phyloP scores from a whole-genome alignment of 2,329 filamentous ascomycete species.

The Colletotrichum caudatum region DNA sequence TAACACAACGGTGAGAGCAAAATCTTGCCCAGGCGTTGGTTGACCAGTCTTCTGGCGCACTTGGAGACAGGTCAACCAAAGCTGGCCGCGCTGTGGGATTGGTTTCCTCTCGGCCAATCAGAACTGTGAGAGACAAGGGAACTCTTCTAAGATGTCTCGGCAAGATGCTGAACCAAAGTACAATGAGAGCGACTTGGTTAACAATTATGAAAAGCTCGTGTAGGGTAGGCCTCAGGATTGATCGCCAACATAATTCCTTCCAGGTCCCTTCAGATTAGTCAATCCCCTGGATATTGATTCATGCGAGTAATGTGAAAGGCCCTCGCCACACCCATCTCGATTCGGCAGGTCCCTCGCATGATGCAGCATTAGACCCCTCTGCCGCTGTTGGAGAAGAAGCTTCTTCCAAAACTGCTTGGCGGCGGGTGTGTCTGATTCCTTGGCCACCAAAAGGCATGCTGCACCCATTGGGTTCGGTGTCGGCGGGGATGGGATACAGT shows the following conservation, averaged over 20 bases:
- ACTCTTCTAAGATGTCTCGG: not conserved
- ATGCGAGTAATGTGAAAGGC: not conserved
- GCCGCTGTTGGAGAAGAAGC: slow-evolving; percentile 10
- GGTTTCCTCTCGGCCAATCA: not conserved
- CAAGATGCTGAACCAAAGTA: not conserved
- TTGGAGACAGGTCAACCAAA: not conserved
- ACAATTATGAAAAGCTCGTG: not conserved
- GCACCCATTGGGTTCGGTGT: slow-evolving; percentile 20
- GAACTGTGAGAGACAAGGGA: not conserved
- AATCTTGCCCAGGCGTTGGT: slow-evolving; percentile 5
- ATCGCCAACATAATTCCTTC: not conserved
- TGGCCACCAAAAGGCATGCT: not conserved
- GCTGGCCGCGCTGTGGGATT: not conserved
- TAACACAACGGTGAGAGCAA: not conserved
- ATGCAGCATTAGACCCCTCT: not conserved
- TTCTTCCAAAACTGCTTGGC: slow-evolving; percentile 8
- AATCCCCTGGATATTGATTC: not conserved
- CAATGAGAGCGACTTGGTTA: not conserved
- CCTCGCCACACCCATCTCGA: not conserved
- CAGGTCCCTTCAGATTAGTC: not conserved
- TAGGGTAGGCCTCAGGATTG: not conserved
- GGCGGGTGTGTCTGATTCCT: not conserved
- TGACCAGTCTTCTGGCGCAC: not conserved
- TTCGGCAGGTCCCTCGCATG: slow-evolving; percentile 10
- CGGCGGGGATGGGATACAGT: slow-evolving; percentile 15